Evolutionary conservation across 352 stramenopile species (phyloP), one percentile per base, ranked within the genome.

Genomic region (Phytophthora uliginosa): DNA sequence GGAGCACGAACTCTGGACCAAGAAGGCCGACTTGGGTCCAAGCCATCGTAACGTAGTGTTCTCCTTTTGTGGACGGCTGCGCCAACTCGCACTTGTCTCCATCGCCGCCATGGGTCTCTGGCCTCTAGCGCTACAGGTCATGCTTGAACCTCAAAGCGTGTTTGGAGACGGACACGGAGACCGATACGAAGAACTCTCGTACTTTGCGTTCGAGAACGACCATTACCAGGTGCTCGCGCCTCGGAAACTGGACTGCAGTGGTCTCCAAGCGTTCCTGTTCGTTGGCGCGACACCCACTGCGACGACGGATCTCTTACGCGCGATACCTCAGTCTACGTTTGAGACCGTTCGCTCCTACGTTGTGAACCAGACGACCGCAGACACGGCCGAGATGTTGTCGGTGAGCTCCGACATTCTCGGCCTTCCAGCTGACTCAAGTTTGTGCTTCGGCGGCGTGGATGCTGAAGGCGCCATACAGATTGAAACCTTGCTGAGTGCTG

Each of bases 91-190:
- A 5, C 63, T 85, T 15, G 40, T 80, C 17, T 64, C 66, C 7
- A 76, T 85, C 52, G 76, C 51, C n/a, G 71, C 54, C 18, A 82
- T 81, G 76, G 78, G 72, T 12, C 59, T 85, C 9, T 83, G 76
- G 76, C 78, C 76, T 15, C 63, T 83, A 3, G 26, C 67, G 2
- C 31, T 85, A 4, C 78, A 85, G 57, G 18, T 78, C 22, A 61
- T 80, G 1, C 28, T 80, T 22, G 58, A 69, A 1, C 78, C 78
- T 0, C 24, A 76, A 59, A 83, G 73, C 38, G 73, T 83, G 3
- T 82, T 85, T 33, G 78, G 78, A 26, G 75, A 85, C 24, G 78
- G 78, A 48, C 78, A 85, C 48, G 78, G 78, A 33, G 78, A 85
- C 48, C 63, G 78, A 7, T 85, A 83, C 58, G 75, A 83, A 26